Percentiles rank a stretch among this genome's conserved stretches.
These are phyloP conservation scores for Kwoniella dendrophila DNA, from an alignment of 768 basidiomycete species.

Conservation along the genomic window DNA sequence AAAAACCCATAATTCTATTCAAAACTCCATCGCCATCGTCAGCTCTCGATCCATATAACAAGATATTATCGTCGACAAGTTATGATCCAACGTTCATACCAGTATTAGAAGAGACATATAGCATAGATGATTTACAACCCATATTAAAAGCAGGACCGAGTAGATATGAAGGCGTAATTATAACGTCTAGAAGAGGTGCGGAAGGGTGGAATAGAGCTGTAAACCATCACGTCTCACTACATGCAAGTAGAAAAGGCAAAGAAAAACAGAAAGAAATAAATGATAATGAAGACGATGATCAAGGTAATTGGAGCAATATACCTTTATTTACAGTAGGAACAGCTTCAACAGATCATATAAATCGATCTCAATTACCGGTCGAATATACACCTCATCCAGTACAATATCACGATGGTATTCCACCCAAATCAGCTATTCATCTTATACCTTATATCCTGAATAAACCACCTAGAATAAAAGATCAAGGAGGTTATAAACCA, in stretches of 20 bases:
- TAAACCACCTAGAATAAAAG: background rate
- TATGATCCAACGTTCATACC: slow-evolving; percentile 15
- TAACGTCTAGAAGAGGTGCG: slow-evolving; percentile 16
- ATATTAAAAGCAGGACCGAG: slow-evolving; percentile 1
- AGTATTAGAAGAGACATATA: slow-evolving; percentile 17
- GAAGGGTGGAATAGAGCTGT: slow-evolving; percentile 25
- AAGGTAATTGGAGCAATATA: slow-evolving; percentile 1
- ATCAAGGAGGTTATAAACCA: background rate
- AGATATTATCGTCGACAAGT: background rate
- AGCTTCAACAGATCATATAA: slow-evolving; percentile 2
- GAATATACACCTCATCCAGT: slow-evolving; percentile 4
- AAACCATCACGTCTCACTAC: background rate
- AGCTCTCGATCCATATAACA: slow-evolving; percentile 6
- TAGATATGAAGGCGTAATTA: slow-evolving; percentile 18
- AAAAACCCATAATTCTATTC: slow-evolving; percentile 16
- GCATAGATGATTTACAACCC: background rate
- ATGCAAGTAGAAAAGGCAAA: background rate
- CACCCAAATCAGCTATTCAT: slow-evolving; percentile 14
- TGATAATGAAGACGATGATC: background rate
- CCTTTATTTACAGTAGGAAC: slow-evolving; percentile 18
- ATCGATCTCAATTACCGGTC: background rate
- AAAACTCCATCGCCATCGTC: slow-evolving; percentile 10
- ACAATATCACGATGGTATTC: background rate
- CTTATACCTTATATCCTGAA: slow-evolving; percentile 5
- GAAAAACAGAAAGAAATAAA: background rate